Evolutionary conservation across 1,284 basidiomycete genomes (phyloP), one percentile per base, ranked within the genome.

Genomic region (Ustilago cynodontis): DNA sequence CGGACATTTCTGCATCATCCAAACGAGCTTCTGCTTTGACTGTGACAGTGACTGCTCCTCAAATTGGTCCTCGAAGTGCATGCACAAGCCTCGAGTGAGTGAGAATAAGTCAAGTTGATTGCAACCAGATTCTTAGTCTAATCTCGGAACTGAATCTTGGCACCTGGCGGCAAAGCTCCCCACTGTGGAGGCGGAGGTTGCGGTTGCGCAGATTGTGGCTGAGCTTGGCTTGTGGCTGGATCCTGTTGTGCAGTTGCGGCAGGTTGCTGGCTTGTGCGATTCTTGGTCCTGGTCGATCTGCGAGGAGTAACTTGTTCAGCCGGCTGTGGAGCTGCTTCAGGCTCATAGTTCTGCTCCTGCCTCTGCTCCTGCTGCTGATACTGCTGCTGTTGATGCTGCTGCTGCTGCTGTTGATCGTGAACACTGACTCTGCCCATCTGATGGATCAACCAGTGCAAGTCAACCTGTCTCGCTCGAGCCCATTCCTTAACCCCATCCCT

Each of bases 91-190:
- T 24, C 47, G 26, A 24, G 37, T 16, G 18, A 39, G 18, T 39
- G 37, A 39, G 6, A 39, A 39, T 11, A n/a, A 39, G 37, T 39
- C 6, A 39, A 39, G 13, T 13, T 11, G 11, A 43, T 20, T 43
- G 41, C 41, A 0, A 20, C 7, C 8, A n/a, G 3, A 43, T 20
- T 43, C n/a, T 16, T 31, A 16, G 28, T 7, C n/a, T 37, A 72
- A 29, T 81, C 78, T 14, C 52, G 59, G 49, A 83, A 83, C 22
- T 71, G 74, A 26, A 83, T 83, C 55, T 78, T 72, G 1, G 79
- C 82, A 5, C 82, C 82, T 0, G 71, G 64, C 2, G 70, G 73
- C 24, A 82, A 71, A 11, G 75, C 73, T n/a, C 82, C 82, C 75
- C 78, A 80, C 18, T 76, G 64, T n/a, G 78, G 78, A 24, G 64